These are phyloP conservation scores for Schizosaccharomyces osmophilus DNA, from an alignment of 805 yeast genomes.

Conservation along the genomic window DNA sequence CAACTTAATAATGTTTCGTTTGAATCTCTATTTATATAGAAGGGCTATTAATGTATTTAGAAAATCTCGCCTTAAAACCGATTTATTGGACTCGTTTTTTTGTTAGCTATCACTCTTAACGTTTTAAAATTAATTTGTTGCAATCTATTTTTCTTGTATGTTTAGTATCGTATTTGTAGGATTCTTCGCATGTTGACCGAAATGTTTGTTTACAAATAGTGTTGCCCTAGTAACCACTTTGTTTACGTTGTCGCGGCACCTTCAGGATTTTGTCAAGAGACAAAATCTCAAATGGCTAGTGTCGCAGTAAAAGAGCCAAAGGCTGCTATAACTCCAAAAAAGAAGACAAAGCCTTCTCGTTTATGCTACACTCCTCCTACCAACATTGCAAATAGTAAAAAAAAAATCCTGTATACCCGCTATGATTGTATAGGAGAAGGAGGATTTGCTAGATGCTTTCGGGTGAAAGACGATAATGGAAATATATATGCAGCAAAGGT, in stretches of 20 bases:
- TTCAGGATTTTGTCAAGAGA: neutral
- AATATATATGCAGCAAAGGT: slow-evolving; percentile 86
- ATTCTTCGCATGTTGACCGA: too few relatives aligned
- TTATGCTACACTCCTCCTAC: slow-evolving; percentile 1
- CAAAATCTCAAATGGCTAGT: neutral
- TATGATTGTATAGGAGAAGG: slow-evolving; percentile 20
- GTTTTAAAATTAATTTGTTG: too few relatives aligned
- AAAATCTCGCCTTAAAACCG: too few relatives aligned
- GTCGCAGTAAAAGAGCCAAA: neutral
- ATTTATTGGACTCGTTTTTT: too few relatives aligned
- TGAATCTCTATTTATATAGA: too few relatives aligned
- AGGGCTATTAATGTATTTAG: too few relatives aligned
- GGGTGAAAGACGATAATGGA: slow-evolving; percentile 76
- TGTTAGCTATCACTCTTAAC: too few relatives aligned
- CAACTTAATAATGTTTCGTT: too few relatives aligned
- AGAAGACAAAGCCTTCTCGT: neutral
- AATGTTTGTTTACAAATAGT: neutral
- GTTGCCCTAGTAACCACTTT: neutral
- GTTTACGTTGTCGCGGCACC: neutral
- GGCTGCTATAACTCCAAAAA: neutral
- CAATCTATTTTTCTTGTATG: too few relatives aligned
- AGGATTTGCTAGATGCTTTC: slow-evolving; percentile 96
- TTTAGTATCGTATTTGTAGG: too few relatives aligned
- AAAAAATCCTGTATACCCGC: neutral
- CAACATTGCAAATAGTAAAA: neutral